Base-by-base conservation (phyloP, 2,329 filamentous ascomycete genomes). In the Lachnellula willkommii region DNA sequence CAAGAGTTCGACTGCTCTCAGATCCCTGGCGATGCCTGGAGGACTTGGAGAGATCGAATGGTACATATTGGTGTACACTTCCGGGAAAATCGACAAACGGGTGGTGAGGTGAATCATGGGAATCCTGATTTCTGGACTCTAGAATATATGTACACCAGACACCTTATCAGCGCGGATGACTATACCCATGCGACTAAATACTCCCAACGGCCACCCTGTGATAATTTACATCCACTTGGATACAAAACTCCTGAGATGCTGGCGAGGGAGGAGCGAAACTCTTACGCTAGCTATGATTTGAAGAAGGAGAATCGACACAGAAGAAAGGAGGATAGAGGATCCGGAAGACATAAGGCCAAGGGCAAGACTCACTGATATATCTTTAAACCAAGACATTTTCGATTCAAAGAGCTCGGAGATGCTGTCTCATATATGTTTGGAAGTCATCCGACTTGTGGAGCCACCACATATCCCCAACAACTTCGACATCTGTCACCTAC, bases 51-150 rank as follows among this genome's bases (percentile, higher is more conserved):
- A 0, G 17, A 59, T 1, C 74, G 80, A 2, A 78, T 83, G 77
- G 32, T 65, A 3, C 81, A 84, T 60, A 78, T 83, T 50, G 72
- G 68, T 0, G 54, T 55, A 0, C 81, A 84, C 53, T 64, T 12
- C 42, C 66, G 3, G 70, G 68, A 57, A 4, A 0, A 53, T 62
- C 5, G 62, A 28, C 22, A 42, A 8, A 8, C 4, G 14, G 15
- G 32, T 22, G n/a, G 5, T 7, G 14, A 47, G 5, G 15, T 47
- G 1, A 28, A 58, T 0, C 17, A 71, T 4, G 68, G 69, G 50
- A 68, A 73, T 1, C 73, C 70, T 2, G 78, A 80, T 54, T 75
- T 72, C 47, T 60, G 57, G 32, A 62, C 79, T 24, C 59, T 78
- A 15, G 57, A 72, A 6, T 73, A 79, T 60, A 42, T 78, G 50